Conservation (phyloP, 2,329 filamentous ascomycete genomes). For the Colletotrichum navitas region DNA sequence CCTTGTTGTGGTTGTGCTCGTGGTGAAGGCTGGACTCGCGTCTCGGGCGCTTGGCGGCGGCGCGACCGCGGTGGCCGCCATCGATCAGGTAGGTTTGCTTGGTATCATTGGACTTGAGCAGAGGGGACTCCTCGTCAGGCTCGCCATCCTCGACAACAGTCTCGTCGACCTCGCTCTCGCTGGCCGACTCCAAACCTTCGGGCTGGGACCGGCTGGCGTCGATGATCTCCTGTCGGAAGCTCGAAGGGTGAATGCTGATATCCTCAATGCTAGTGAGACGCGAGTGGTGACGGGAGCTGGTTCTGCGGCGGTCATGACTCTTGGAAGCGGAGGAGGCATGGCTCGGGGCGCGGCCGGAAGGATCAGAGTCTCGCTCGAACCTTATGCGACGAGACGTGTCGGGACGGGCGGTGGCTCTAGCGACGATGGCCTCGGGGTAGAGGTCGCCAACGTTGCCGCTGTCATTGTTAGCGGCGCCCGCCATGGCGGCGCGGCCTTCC, state of each 20-base stretch:
- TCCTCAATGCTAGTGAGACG: conserved; percentile 76
- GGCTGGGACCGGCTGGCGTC: conserved; percentile 74
- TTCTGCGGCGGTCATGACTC: conserved; percentile 59
- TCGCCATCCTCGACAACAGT: conserved; percentile 57
- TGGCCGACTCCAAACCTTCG: conserved; percentile 61
- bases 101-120: conserved; percentile 57
- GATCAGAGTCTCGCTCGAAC: conserved; percentile 52
- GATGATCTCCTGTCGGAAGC: conserved; percentile 93
- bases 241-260: conserved; percentile 89
- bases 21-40: conserved; percentile 70
- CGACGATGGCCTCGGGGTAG: conserved; percentile 72
- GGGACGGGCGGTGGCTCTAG: conserved; percentile 56
- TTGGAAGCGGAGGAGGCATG: conserved; percentile 50
- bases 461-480: conserved; percentile 64
- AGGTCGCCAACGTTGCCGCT: conserved; percentile 71
- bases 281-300: conserved; percentile 64
- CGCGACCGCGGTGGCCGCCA: conserved; percentile 44
- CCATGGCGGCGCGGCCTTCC: conserved; percentile 61
- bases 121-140: conserved; percentile 60
- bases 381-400: conserved; percentile 56
- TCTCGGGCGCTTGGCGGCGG: conserved; percentile 49
- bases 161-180: conserved; percentile 67
- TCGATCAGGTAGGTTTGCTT: conserved; percentile 40
- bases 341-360: conserved; percentile 43
- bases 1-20: conserved; percentile 84